phyloP scores from a whole-genome alignment of 2,329 filamentous ascomycete genomes.

The Trichoderma semiorbis region DNA sequence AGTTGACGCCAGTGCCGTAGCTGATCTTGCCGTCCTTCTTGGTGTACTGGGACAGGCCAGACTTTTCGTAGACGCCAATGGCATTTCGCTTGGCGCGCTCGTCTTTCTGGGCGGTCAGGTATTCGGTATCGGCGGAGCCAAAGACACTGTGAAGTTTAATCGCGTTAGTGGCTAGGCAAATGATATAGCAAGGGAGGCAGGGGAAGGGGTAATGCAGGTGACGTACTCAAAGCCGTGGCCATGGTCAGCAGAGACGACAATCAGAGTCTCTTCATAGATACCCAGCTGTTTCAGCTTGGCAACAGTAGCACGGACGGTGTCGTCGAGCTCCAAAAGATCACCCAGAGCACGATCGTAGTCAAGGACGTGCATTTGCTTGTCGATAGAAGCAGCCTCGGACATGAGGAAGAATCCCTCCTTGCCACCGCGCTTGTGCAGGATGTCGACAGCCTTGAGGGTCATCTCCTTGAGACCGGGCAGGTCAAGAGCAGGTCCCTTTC shows the following conservation, averaged over 20 bases:
- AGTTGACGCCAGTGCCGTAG: conserved; percentile 71
- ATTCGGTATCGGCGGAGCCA: conserved; percentile 76
- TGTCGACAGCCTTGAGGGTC: conserved; percentile 81
- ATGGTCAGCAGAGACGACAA: conserved; percentile 83
- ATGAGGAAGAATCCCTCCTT: conserved; percentile 82
- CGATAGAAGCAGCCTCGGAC: conserved; percentile 80
- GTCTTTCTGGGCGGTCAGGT: conserved; percentile 60
- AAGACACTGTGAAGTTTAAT: conserved; percentile 51
- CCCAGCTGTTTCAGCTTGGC: conserved; percentile 63
- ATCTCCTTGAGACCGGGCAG: conserved; percentile 84
- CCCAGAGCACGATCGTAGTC: conserved; percentile 84
- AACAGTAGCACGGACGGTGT: conserved; percentile 74
- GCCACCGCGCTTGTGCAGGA: conserved; percentile 63
- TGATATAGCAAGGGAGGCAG: no score
- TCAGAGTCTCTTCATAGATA: conserved; percentile 69
- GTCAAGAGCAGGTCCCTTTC: conserved; percentile 61
- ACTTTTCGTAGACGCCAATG: conserved; percentile 68
- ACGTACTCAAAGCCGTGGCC: conserved; percentile 76
- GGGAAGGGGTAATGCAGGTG: no score
- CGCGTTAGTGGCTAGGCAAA: conserved; percentile 5
- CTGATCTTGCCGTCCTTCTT: conserved; percentile 54
- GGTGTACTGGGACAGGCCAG: conserved; percentile 73
- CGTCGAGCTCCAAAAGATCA: conserved; percentile 80
- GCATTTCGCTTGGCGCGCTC: conserved; percentile 73
- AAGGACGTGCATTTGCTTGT: conserved; percentile 85